phyloP scores from a whole-genome alignment of 148 eudicot genomes.

The Oxyria digyna region DNA sequence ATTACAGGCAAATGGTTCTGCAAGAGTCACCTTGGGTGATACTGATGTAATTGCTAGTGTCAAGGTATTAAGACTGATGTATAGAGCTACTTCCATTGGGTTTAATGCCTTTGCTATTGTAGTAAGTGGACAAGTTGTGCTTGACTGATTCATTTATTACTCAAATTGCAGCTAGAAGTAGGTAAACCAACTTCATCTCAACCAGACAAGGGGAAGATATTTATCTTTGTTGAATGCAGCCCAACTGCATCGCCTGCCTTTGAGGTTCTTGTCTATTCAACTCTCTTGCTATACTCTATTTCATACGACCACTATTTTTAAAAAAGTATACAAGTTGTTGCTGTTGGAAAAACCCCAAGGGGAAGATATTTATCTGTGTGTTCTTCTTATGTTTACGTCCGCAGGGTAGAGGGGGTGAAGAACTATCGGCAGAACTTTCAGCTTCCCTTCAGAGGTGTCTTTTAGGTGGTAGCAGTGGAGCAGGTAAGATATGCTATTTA shows the following conservation, averaged over 20 bases:
- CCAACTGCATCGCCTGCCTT: conserved; percentile 76
- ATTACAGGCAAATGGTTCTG: conserved; percentile 82
- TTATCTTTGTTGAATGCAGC: conserved; percentile 73
- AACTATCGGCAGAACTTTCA: conserved; percentile 65
- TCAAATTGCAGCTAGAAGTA: conserved; percentile 62
- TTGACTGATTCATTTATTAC: background rate
- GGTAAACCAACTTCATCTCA: conserved; percentile 62
- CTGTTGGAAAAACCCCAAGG: no score
- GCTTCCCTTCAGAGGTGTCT: conserved; percentile 65
- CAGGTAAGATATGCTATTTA: conserved; percentile 27
- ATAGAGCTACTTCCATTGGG: background rate
- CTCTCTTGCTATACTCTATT: background rate
- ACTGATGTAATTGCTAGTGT: conserved; percentile 91
- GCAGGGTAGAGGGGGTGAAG: conserved; percentile 98
- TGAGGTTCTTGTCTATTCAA: conserved; percentile 35
- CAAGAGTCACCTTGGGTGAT: conserved; percentile 75
- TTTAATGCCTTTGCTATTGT: background rate
- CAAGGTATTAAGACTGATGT: conserved; percentile 34
- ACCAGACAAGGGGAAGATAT: conserved; percentile 82
- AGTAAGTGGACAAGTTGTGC: background rate
- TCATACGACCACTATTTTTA: background rate
- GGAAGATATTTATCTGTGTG: no score
- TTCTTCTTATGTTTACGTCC: background rate
- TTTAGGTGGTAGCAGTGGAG: conserved; percentile 75
- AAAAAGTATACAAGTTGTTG: background rate